A percentile compares a stretch with the other conserved stretches of the same genome.
phyloP scores from a whole-genome alignment of 257 asterid genomes.

The Coffea eugenioides region DNA sequence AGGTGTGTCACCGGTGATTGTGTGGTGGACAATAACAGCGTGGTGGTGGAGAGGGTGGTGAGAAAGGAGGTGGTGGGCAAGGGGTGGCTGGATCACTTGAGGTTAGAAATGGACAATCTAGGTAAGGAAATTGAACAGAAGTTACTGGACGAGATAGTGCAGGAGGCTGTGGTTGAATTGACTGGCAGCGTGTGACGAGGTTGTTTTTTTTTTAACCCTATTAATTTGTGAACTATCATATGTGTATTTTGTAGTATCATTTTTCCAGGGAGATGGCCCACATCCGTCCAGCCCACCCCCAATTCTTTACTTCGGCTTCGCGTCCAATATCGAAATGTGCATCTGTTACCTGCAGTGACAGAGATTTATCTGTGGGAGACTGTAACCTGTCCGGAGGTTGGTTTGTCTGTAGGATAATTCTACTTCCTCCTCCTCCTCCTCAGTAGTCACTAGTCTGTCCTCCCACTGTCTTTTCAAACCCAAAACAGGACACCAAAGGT shows the following conservation, averaged over 20 bases:
- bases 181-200: conserved; percentile 36
- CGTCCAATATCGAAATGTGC: neutral
- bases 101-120: conserved; percentile 51
- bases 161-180: conserved; percentile 61
- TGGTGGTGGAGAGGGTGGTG: conserved; percentile 66
- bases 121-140: conserved; percentile 63
- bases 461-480: neutral
- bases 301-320: neutral
- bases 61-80: conserved; percentile 67
- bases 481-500: neutral
- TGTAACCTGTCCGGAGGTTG: conserved; percentile 3
- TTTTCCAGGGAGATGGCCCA: conserved; percentile 32
- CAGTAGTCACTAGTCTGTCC: no score
- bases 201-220: no score
- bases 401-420: conserved; percentile 6
- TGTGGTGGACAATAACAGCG: conserved; percentile 53
- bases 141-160: conserved; percentile 69
- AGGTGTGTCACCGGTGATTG: conserved; percentile 32
- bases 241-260: conserved; percentile 22
- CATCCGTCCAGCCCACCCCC: neutral
- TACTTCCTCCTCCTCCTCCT: neutral
- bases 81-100: conserved; percentile 58
- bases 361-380: conserved; percentile 6
- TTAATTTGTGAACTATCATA: conserved; percentile 15
- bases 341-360: conserved; percentile 4